Evolutionary conservation across 2,329 filamentous ascomycete species (phyloP).

Genomic region (Exophiala lecanii-corni): DNA sequence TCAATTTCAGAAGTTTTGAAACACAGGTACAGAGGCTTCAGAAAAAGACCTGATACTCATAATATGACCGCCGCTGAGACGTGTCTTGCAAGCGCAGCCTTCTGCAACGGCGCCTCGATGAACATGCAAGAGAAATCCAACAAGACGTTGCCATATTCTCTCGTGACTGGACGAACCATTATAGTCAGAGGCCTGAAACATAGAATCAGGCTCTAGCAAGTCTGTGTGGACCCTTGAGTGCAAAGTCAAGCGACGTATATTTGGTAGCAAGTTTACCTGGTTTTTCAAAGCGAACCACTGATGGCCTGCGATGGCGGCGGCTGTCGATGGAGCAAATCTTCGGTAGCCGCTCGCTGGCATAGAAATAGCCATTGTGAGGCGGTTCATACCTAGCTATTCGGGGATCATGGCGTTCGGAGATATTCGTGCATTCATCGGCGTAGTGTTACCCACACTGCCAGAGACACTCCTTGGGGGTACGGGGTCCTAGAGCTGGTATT

Average conservation of each 20-base stretch:
- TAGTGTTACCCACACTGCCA: conserved; percentile 1
- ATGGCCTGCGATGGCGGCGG: conserved; percentile 7
- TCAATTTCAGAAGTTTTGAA: conserved; percentile 23
- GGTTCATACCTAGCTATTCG: background rate
- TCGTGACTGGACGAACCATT: conserved; percentile 10
- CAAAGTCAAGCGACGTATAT: conserved; percentile 14
- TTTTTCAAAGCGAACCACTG: conserved; percentile 16
- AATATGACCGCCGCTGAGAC: conserved; percentile 4
- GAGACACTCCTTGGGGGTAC: background rate
- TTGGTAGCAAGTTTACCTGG: conserved; percentile 10
- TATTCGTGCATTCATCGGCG: no score
- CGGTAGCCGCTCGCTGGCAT: conserved; percentile 19
- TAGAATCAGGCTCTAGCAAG: conserved; percentile 10
- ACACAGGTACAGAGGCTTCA: conserved; percentile 14
- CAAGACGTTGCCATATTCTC: background rate
- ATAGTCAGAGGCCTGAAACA: conserved; percentile 12
- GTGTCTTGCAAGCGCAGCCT: conserved; percentile 10
- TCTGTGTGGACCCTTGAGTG: conserved; percentile 3
- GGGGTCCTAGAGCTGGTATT: background rate
- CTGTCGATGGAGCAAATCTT: conserved; percentile 19
- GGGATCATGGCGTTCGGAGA: background rate
- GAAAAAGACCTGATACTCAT: conserved; percentile 10
- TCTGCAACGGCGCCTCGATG: conserved; percentile 12
- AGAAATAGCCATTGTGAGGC: conserved; percentile 4
- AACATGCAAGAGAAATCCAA: conserved; percentile 11